Percentiles rank a stretch among this genome's conserved stretches.
phyloP scores from a whole-genome alignment of 2,329 filamentous ascomycete species.

The Beauveria rudraprayagi region DNA sequence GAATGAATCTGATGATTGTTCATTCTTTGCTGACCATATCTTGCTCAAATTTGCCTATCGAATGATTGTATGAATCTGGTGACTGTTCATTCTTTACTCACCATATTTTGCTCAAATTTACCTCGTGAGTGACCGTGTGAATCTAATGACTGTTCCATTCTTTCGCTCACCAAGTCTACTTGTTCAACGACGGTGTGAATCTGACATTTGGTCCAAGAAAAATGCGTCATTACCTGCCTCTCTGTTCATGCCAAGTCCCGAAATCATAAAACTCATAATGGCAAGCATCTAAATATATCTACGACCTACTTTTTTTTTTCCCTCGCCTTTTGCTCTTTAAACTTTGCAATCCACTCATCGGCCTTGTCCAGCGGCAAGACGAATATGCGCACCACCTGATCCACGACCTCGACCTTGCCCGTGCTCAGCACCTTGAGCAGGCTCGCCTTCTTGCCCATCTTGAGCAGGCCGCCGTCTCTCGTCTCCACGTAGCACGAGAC shows the following conservation, averaged over 20 bases:
- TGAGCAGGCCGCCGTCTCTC: slow-evolving; percentile 67
- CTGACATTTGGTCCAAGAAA: neutral
- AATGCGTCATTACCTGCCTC: neutral
- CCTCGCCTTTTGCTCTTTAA: slow-evolving; percentile 64
- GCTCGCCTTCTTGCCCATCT: slow-evolving; percentile 77
- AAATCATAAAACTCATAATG: neutral
- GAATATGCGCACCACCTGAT: slow-evolving; percentile 75
- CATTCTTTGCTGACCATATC: too few relatives aligned
- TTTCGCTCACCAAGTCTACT: too few relatives aligned
- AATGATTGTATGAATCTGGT: too few relatives aligned
- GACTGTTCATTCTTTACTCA: too few relatives aligned
- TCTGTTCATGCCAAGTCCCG: neutral
- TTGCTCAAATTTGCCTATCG: too few relatives aligned
- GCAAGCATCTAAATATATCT: neutral
- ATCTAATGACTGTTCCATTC: neutral
- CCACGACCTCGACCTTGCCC: slow-evolving; percentile 78
- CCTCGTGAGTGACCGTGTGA: too few relatives aligned
- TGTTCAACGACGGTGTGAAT: neutral
- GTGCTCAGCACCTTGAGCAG: slow-evolving; percentile 66
- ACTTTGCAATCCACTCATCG: slow-evolving; percentile 71
- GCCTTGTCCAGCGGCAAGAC: slow-evolving; percentile 68
- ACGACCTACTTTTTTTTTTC: slow-evolving; percentile 30
- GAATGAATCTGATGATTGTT: too few relatives aligned
- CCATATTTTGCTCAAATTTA: too few relatives aligned
- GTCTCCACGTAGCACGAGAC: slow-evolving; percentile 94